Conservation (phyloP, 176 grass and related monocot species). For the Sorghum bicolor region Sorghum_bicolor_NCBIv3 NC_012870.2:7085001-7085500, state of each 20-base stretch:
- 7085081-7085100: constrained; percentile 56
- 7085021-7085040: constrained; percentile 82
- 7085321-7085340: neutral
- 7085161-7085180: constrained; percentile 48
- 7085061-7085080: constrained; percentile 60
- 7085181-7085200: constrained; percentile 52
- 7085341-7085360: neutral
- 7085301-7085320: constrained; percentile 16
- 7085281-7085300: constrained; percentile 26
- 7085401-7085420: constrained; percentile 66
- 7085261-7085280: constrained; percentile 3
- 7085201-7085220: constrained; percentile 66
- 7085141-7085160: constrained; percentile 67
- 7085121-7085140: constrained; percentile 63
- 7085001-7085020: constrained; percentile 73
- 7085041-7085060: constrained; percentile 88
- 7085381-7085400: constrained; percentile 39
- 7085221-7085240: constrained; percentile 4
- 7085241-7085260: constrained; percentile 3
- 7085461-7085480: constrained; percentile 20
- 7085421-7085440: constrained; percentile 68
- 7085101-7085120: constrained; percentile 55
- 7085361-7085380: constrained; percentile 27
- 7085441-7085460: constrained; percentile 44
- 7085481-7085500: constrained; percentile 32